Evolutionary conservation across 2,329 filamentous ascomycete genomes (phyloP), one percentile per base, ranked within the genome.

Genomic region (Dothidotthia symphoricarpi): DNA sequence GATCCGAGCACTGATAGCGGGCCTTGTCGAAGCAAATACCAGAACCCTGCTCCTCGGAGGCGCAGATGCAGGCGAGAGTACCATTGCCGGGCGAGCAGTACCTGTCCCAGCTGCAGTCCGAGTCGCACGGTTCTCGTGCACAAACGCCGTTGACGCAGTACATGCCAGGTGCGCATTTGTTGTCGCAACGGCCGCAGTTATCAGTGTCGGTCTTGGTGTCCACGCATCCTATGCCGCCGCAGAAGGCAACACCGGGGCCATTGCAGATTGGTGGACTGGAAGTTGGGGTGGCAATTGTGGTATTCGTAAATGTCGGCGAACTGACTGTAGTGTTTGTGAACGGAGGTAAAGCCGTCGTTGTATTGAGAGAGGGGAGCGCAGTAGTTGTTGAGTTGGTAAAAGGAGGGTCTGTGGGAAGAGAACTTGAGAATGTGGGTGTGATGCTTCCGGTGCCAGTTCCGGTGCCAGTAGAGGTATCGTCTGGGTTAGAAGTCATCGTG

Each of bases 81-180:
- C 32, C 35, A n/a, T 45, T 49, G 28, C 39, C 34, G 11, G 43
- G 15, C 14, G 53, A 50, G 48, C 63, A 67, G n/a, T 47, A 31
- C 7, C 49, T 45, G 16, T 52, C 43, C n/a, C 48, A 50, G 9
- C 38, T 35, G 46, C 62, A 66, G 19, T 38, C 39, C 2, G 57
- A 60, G 38, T 63, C 53, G 45, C 63, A 67, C 8, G 53, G 36
- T 8, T 38, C 40, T 2, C 49, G 53, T 7, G 51, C 51, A 41
- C 64, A 67, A 0, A 64, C 59, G 12, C 63, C 63, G 39, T 67
- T 67, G n/a, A 51, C 46, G 34, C 64, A 67, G 11, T 36, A 28
- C 14, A 41, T 49, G 5, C 50, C 54, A 3, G 29, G 14, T 3
- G 45, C 33, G 38, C 64, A 67, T 4, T 17, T 13, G 24, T 55